Conservation (phyloP, 73 alveolate genomes). For the Effrenium voratum region DNA sequence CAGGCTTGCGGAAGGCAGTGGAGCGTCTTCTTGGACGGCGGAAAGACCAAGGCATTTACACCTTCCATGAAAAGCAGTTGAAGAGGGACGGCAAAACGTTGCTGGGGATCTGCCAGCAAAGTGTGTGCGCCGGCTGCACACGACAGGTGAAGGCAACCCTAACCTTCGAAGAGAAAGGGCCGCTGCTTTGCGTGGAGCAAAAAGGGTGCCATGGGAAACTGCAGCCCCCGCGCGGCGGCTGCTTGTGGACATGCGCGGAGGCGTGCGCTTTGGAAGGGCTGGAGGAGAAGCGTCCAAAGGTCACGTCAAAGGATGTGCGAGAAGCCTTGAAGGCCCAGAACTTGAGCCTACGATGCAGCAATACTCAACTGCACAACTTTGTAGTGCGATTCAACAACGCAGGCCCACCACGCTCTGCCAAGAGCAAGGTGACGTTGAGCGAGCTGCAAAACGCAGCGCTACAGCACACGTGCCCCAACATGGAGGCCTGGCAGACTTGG, state of each 20-base stretch:
- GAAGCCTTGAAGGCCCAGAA: background rate
- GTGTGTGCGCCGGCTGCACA: background rate
- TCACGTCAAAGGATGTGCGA: background rate
- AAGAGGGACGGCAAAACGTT: background rate
- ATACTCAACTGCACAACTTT: background rate
- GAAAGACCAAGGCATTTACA: background rate
- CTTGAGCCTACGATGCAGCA: background rate
- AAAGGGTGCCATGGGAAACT: background rate
- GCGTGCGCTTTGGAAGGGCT: background rate
- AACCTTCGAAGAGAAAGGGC: no score
- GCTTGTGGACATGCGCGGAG: conserved; percentile 23
- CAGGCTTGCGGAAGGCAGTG: no score
- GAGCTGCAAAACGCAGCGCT: background rate
- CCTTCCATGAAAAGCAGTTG: background rate
- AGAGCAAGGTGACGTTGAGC: background rate
- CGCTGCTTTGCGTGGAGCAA: background rate
- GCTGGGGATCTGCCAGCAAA: background rate
- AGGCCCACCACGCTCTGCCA: background rate
- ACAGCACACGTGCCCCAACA: background rate
- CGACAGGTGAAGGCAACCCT: background rate
- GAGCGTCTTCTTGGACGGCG: background rate
- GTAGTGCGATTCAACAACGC: background rate
- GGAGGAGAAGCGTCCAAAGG: background rate
- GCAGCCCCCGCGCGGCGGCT: background rate
- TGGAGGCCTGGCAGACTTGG: background rate